Conservation (phyloP, 108 stramenopile species). For the Cyclotella sp. region DNA sequence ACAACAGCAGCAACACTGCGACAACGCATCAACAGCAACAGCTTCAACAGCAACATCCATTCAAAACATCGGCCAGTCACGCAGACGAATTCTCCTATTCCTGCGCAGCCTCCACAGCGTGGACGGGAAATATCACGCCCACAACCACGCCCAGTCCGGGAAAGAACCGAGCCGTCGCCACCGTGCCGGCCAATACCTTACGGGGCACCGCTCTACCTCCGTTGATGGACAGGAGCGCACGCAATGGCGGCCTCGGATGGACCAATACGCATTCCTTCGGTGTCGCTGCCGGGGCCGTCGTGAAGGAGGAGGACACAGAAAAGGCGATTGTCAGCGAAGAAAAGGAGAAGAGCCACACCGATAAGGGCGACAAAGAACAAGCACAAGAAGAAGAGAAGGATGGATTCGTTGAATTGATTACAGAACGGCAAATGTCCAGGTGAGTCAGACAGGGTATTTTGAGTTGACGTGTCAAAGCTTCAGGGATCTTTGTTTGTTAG, state of each 20-base stretch:
- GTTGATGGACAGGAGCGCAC: not conserved
- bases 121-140: not conserved
- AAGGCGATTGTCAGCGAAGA: too few species aligned
- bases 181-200: not conserved
- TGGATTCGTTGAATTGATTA: slow-evolving; percentile 19
- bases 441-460: not conserved
- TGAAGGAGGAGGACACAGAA: too few species aligned
- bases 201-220: not conserved
- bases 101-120: not conserved
- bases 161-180: not conserved
- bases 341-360: not conserved
- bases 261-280: too few species aligned
- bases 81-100: slow-evolving; percentile 6
- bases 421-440: slow-evolving; percentile 6
- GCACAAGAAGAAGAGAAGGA: slow-evolving; percentile 9
- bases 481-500: too few species aligned
- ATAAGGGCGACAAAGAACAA: not conserved
- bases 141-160: not conserved
- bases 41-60: not conserved
- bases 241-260: too few species aligned
- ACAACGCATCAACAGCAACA: not conserved
- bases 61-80: not conserved
- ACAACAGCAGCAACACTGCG: not conserved
- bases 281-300: too few species aligned
- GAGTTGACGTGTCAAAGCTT: too few species aligned